Evolutionary conservation across 805 yeast species (phyloP), one percentile per base, ranked within the genome.

Genomic region (Saccharomycopsis vini): DNA sequence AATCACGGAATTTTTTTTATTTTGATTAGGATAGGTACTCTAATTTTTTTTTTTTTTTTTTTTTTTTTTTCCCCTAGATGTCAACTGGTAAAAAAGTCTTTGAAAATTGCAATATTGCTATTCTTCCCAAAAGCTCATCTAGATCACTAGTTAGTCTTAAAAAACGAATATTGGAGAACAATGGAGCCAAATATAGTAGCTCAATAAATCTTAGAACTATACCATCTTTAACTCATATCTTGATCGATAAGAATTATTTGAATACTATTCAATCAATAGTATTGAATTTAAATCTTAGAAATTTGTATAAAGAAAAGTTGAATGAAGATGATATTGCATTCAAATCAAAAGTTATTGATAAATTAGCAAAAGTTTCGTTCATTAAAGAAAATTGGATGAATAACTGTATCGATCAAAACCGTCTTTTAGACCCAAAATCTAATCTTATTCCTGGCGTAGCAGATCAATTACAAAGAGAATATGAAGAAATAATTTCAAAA

Each of bases 141-240:
- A 32, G 22, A 15, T 26, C 26, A 15, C 23, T 44, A 13, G 13
- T 21, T 10, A 23, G 31, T 12, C 50, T 50, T 26, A 45, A 57
- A 18, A 39, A 52, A 36, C 39, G 50, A 7, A 45, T 60, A 9
- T 62, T 60, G 55, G 43, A 45, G 24, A 39, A 44, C 13, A 43
- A 57, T 30, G 64, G 64, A 4, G 64, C 64, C 2, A 32, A 16
- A 3, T 46, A 60, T 15, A 41, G 28, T 6, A 44, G 38, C 42
- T 39, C 15, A 16, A 32, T 49, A 23, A 36, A 32, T 6, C n/a
- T 16, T 5, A 37, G 21, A 31, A 32, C 30, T 22, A 19, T 29
- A 10, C 13, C 20, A 7, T 9, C 24, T 13, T 22, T 42, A 31
- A 44, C 48, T 12, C 45, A 39, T 39, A 44, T 41, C 18, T 9